phyloP scores from a whole-genome alignment of 805 yeast species.

The Spathaspora girioi region DNA sequence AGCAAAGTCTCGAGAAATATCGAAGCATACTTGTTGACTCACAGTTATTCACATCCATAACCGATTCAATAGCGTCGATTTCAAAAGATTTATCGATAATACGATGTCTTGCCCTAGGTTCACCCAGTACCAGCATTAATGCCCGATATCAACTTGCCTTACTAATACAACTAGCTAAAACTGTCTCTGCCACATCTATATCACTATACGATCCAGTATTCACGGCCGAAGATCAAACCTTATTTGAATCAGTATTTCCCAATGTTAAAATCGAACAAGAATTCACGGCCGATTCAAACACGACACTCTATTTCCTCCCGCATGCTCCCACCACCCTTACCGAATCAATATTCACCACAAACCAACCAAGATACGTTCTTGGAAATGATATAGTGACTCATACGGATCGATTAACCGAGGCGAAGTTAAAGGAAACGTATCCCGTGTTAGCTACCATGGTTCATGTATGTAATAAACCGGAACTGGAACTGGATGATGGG shows the following conservation, averaged over 20 bases:
- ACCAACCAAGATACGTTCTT: conserved; percentile 37
- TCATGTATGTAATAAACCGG: conserved; percentile 9
- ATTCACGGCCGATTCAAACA: conserved; percentile 5
- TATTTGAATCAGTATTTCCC: conserved; percentile 13
- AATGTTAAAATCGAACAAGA: conserved; percentile 13
- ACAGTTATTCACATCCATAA: not conserved
- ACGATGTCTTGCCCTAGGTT: conserved; percentile 72
- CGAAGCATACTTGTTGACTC: not conserved
- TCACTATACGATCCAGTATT: conserved; percentile 69
- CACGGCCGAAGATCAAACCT: conserved; percentile 37
- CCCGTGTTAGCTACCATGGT: conserved; percentile 41
- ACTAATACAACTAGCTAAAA: conserved; percentile 36
- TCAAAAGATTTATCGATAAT: conserved; percentile 20
- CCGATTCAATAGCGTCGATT: not conserved
- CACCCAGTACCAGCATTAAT: conserved; percentile 53
- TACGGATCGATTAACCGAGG: conserved; percentile 48
- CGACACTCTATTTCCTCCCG: conserved; percentile 58
- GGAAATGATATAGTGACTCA: conserved; percentile 53
- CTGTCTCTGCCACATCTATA: conserved; percentile 20
- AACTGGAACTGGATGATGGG: conserved; percentile 10
- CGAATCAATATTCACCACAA: conserved; percentile 29
- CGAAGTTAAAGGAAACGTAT: conserved; percentile 40
- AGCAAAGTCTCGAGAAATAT: not conserved
- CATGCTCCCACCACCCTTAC: conserved; percentile 67
- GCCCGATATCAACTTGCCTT: conserved; percentile 68